A percentile compares a stretch with the other conserved stretches of the same genome.
These are phyloP conservation scores for Penicillium canariense DNA, from an alignment of 495 filamentous ascomycete species.

Conservation along the genomic window DNA sequence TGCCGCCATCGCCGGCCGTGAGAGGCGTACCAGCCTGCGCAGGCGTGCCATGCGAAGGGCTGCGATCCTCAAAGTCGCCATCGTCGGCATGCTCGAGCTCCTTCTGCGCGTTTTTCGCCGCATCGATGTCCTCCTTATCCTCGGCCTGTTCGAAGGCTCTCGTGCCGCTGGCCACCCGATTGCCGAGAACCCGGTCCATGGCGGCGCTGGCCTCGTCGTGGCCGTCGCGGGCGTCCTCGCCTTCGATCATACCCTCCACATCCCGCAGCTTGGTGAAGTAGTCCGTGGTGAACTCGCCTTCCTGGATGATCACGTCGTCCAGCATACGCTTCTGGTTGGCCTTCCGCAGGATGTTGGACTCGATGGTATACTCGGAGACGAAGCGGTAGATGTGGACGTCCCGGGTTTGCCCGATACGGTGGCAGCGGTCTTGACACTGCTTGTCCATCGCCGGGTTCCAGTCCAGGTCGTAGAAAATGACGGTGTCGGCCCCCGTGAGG, in stretches of 20 bases:
- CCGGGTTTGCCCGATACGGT: slow-evolving; percentile 96
- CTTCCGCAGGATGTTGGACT: slow-evolving; percentile 96
- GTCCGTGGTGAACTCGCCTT: slow-evolving; percentile 97
- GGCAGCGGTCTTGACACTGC: slow-evolving; percentile 96
- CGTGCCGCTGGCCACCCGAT: slow-evolving; percentile 48
- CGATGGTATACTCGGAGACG: slow-evolving; percentile 96
- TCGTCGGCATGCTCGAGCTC: slow-evolving; percentile 84
- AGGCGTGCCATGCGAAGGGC: slow-evolving; percentile 41
- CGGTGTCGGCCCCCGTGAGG: slow-evolving; percentile 92
- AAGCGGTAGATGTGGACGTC: slow-evolving; percentile 99
- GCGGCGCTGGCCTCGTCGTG: slow-evolving; percentile 71
- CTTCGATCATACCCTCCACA: slow-evolving; percentile 66
- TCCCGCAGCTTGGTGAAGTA: slow-evolving; percentile 77
- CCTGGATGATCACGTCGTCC: slow-evolving; percentile 97
- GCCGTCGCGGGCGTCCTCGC: slow-evolving; percentile 50
- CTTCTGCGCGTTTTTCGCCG: slow-evolving; percentile 82
- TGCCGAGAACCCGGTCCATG: slow-evolving; percentile 82
- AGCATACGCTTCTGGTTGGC: slow-evolving; percentile 96
- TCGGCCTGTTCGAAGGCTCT: slow-evolving; percentile 83
- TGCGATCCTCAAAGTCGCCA: slow-evolving; percentile 84
- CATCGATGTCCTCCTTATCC: slow-evolving; percentile 86
- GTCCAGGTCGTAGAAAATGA: slow-evolving; percentile 99
- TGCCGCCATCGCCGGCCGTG: slow-evolving; percentile 13
- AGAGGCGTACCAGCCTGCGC: slow-evolving; percentile 35
- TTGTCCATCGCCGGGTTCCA: slow-evolving; percentile 99